Percentiles rank a stretch among this genome's conserved stretches.
Conservation (phyloP, 805 yeast genomes). For the Schwanniomyces yamadae region DNA sequence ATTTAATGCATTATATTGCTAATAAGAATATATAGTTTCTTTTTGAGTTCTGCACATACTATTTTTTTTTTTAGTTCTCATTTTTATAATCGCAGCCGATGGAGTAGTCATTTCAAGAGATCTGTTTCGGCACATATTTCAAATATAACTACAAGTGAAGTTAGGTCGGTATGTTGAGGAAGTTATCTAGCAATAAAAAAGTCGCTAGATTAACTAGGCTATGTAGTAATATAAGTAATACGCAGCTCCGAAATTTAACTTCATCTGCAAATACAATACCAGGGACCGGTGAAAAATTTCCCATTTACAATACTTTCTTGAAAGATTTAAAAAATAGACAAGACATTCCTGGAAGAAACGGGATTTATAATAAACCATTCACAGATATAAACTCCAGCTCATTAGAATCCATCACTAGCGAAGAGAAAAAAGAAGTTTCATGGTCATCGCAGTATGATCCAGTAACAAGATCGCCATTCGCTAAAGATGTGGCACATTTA, state of each 20-base stretch:
- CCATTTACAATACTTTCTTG: constrained; percentile 11
- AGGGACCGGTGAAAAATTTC: constrained; percentile 9
- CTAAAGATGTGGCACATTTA: constrained; percentile 61
- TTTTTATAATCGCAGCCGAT: constrained; percentile 2
- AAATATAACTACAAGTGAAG: background rate
- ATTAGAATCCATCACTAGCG: constrained; percentile 6
- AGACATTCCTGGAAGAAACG: constrained; percentile 9
- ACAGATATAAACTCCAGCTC: constrained; percentile 8
- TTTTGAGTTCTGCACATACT: background rate
- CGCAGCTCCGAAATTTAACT: constrained; percentile 1
- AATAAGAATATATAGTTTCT: background rate
- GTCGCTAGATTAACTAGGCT: background rate
- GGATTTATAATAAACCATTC: constrained; percentile 10
- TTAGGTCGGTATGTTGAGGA: constrained; percentile 5
- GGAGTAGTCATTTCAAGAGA: background rate
- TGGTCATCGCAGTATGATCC: constrained; percentile 45
- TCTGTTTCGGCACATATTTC: background rate
- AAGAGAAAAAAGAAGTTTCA: constrained; percentile 15
- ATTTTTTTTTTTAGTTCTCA: constrained; percentile 2
- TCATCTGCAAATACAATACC: constrained; percentile 4
- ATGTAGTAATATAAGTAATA: background rate
- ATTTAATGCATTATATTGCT: too few species aligned
- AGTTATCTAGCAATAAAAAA: constrained; percentile 2
- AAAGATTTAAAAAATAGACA: constrained; percentile 13
- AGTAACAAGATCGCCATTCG: constrained; percentile 41